A percentile compares a stretch with the other conserved stretches of the same genome.
These are phyloP conservation scores for Marasmius tenuissimus DNA, from an alignment of 1,284 basidiomycete species.

Conservation along the genomic window DNA sequence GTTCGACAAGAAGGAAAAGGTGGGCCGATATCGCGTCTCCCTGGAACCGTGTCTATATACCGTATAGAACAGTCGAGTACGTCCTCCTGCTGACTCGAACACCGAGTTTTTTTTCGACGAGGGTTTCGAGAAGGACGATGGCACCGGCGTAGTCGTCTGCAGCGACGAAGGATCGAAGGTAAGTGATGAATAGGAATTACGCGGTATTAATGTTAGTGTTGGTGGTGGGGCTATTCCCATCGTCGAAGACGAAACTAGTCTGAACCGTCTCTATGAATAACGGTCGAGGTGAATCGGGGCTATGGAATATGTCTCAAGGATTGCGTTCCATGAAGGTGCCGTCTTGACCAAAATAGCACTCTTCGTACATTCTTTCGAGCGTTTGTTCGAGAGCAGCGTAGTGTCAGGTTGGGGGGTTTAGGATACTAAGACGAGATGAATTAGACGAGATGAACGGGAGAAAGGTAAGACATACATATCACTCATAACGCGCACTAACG, in stretches of 20 bases:
- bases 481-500: too few relatives aligned
- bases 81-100: neutral
- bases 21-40: neutral
- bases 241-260: neutral
- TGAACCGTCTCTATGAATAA: neutral
- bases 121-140: neutral
- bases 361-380: too few relatives aligned
- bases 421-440: too few relatives aligned
- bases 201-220: neutral
- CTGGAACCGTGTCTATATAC: neutral
- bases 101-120: neutral
- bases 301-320: too few relatives aligned
- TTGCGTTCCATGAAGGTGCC: neutral
- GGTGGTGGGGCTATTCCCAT: neutral
- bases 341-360: neutral
- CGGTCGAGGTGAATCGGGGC: neutral
- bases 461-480: too few relatives aligned
- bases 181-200: neutral
- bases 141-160: neutral
- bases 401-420: too few relatives aligned
- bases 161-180: neutral
- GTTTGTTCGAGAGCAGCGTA: too few relatives aligned
- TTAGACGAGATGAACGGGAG: too few relatives aligned
- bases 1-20: too few relatives aligned
- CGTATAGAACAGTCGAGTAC: neutral